Evolutionary conservation across 768 basidiomycete species (phyloP), one percentile per base, ranked within the genome.

Genomic region (Sarcodon aspratus): DNA sequence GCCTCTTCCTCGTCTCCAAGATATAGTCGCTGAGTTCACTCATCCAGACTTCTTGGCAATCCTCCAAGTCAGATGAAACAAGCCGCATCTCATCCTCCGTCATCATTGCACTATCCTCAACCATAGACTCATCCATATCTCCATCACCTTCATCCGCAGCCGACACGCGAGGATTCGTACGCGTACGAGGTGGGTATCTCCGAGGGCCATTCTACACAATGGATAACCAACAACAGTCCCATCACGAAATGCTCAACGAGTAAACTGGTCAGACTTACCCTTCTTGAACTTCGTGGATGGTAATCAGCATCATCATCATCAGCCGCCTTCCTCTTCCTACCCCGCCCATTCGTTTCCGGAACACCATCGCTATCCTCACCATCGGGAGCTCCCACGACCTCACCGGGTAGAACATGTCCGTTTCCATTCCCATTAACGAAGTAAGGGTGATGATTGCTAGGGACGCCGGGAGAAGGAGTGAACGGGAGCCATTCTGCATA

Each of bases 31-130:
- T 69, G 12, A 90, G 71, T 58, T 85, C 86, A 21, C 68, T 72
- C 40, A 69, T 65, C 89, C 89, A 91, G 12, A 91, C 59, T 51
- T 89, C 87, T 55, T 76, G 74, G 54, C 80, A 87, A 51, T 89
- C 88, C 31, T 88, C 86, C 52, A 91, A 67, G 69, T 91, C 88
- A 17, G 88, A 89, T 13, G 86, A 85, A 9, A 67, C 63, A 10
- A 76, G 66, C 36, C 66, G 66, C 44, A 56, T 64, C 32, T 72
- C 73, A 33, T 78, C 75, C 48, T 58, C 66, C 47, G 54, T 66
- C 48, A 54, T 63, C 57, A 58, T 60, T 49, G 54, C 57, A 38
- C 59, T 49, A 38, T 63, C 62, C 21, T 67, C 62, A 36, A 50
- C 61, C 57, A 46, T 48, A 27, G 55, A 36, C 36, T 59, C 55